These are phyloP conservation scores for Globisporangium abappressorium DNA, from an alignment of 352 stramenopile genomes.

Conservation along the genomic window DNA sequence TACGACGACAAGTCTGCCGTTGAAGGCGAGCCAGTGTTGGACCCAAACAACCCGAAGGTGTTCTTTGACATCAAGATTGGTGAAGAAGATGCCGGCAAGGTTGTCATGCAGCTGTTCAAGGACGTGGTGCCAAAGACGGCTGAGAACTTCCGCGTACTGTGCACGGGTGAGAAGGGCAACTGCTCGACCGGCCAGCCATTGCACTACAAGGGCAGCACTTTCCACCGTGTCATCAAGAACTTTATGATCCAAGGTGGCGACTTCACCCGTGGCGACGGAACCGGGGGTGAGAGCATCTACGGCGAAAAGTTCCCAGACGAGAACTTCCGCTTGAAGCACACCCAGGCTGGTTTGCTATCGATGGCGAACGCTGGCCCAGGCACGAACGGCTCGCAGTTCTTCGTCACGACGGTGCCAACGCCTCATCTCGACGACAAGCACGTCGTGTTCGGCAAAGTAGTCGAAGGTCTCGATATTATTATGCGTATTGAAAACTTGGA, in stretches of 20 bases:
- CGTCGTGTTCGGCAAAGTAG: slow-evolving; percentile 96
- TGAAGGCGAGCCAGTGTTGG: slow-evolving; percentile 50
- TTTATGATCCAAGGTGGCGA: slow-evolving; percentile 96
- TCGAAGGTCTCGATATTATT: slow-evolving; percentile 91
- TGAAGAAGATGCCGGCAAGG: slow-evolving; percentile 81
- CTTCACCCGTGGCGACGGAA: slow-evolving; percentile 95
- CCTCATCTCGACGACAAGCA: slow-evolving; percentile 98
- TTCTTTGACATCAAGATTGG: slow-evolving; percentile 98
- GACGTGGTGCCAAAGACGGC: slow-evolving; percentile 96
- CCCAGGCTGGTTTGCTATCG: slow-evolving; percentile 91
- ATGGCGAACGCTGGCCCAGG: slow-evolving; percentile 96
- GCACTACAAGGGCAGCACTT: slow-evolving; percentile 97
- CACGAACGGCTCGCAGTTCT: slow-evolving; percentile 98
- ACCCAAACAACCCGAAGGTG: slow-evolving; percentile 94
- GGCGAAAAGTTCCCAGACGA: slow-evolving; percentile 96
- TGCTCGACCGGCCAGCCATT: slow-evolving; percentile 81
- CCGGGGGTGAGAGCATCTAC: slow-evolving; percentile 93
- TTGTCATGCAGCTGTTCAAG: slow-evolving; percentile 96
- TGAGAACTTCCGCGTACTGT: slow-evolving; percentile 98
- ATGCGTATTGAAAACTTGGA: slow-evolving; percentile 91
- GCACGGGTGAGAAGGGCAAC: slow-evolving; percentile 96
- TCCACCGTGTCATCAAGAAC: slow-evolving; percentile 97
- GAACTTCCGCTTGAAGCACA: slow-evolving; percentile 98
- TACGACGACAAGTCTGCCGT: slow-evolving; percentile 96
- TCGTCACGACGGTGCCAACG: slow-evolving; percentile 93